Evolutionary conservation across 352 stramenopile genomes (phyloP), one percentile per base, ranked within the genome.

Genomic region (Phytopythium chamaehyphon): DNA sequence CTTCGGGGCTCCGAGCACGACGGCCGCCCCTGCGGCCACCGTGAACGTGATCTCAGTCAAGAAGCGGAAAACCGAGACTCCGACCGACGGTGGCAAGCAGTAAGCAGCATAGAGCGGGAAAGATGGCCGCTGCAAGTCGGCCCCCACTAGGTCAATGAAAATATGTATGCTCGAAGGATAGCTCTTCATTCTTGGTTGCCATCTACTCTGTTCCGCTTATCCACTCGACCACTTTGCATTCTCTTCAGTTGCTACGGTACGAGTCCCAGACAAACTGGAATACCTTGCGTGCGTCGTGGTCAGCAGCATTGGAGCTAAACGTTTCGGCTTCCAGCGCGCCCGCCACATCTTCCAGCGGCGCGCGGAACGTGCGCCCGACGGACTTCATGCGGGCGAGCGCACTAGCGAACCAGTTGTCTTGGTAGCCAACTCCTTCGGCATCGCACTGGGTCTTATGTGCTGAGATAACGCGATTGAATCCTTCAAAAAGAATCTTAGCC

Each of bases 321-420:
- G 86, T 67, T 40, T 74, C 62, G 11, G 61, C 48, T 22, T 79
- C 59, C 5, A 93, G 68, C 38, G 83, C 65, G 28, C 78, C 74
- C 14, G 75, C 47, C 11, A 76, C 66, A 31, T 71, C 58, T 38
- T 88, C 74, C 22, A 91, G 61, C 24, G 65, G 63, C 18, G 76
- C 65, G 19, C 81, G 75, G 55, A 85, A 89, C 18, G 70, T 67
- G 49, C 63, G 55, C 6, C 79, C 83, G 33, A 94, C 57, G 0
- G 71, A 69, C 44, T 88, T 80, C 75, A 92, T 86, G 47, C 86
- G 83, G 18, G 73, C 59, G 23, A 94, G 44, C 28, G 76, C 71
- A 61, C 81, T 92, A 35, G 66, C 48, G 51, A 90, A 90, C 83
- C 83, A 94, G 38, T 94, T 92, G 62, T 92, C 83, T 24, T 78